Conservation (phyloP, 805 yeast species). For the Ogataea ganodermae region DNA sequence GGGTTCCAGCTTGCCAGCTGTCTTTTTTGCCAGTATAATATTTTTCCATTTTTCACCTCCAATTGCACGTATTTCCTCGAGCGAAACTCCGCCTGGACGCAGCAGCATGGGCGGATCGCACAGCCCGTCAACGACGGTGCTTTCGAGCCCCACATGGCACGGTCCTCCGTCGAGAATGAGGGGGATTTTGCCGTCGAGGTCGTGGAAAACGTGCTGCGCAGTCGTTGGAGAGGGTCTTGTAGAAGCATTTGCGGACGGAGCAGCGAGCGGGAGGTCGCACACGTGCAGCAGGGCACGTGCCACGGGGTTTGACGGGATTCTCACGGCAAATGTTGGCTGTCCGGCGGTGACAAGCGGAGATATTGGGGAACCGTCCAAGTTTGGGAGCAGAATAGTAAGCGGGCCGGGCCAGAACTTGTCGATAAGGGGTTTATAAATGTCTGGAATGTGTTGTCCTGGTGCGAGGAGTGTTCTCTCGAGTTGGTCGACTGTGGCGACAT, state of each 20-base stretch:
- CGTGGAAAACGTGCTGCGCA: constrained; percentile 84
- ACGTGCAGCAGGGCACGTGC: constrained; percentile 88
- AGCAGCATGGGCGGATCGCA: constrained; percentile 81
- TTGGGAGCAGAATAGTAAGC: constrained; percentile 79
- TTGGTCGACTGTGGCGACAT: constrained; percentile 77
- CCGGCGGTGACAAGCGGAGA: constrained; percentile 81
- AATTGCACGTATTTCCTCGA: constrained; percentile 64
- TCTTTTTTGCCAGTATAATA: constrained; percentile 62
- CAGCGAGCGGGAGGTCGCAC: constrained; percentile 89
- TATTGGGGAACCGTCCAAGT: constrained; percentile 47
- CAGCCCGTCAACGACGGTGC: constrained; percentile 92
- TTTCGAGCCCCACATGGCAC: constrained; percentile 87
- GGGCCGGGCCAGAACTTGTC: constrained; percentile 95
- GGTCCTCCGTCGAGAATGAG: constrained; percentile 88
- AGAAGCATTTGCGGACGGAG: constrained; percentile 97
- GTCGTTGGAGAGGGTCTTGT: constrained; percentile 92
- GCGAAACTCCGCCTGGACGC: constrained; percentile 91
- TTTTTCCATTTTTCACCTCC: constrained; percentile 75
- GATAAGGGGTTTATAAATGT: constrained; percentile 63
- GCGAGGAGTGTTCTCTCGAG: constrained; percentile 58
- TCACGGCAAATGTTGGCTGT: constrained; percentile 88
- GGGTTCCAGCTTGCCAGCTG: constrained; percentile 64
- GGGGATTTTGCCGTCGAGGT: constrained; percentile 78
- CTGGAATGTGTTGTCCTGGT: constrained; percentile 55
- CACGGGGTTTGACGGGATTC: constrained; percentile 84